A percentile compares a stretch with the other conserved stretches of the same genome.
phyloP scores from a whole-genome alignment of 2,329 filamentous ascomycete species.

The Colletotrichum sojae region DNA sequence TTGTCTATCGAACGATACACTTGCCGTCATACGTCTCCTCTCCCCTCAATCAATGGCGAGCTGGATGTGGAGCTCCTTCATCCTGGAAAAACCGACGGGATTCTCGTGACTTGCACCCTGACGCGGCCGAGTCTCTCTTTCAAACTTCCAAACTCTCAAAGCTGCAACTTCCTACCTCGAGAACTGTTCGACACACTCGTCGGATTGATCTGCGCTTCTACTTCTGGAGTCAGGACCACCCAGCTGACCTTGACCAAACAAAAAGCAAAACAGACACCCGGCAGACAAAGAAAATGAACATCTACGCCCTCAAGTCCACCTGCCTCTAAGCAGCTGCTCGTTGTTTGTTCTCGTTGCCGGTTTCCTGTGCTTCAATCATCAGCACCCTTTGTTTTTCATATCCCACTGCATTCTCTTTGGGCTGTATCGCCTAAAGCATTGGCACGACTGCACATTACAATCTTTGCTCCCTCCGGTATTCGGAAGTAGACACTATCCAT shows the following conservation, averaged over 20 bases:
- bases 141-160: not conserved
- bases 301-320: constrained; percentile 19
- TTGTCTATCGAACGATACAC: not conserved
- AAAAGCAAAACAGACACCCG: not conserved
- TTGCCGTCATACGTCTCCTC: constrained; percentile 10
- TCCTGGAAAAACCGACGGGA: constrained; percentile 37
- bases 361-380: constrained; percentile 19
- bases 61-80: constrained; percentile 38
- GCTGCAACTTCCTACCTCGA: not conserved
- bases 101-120: constrained; percentile 37
- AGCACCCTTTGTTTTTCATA: constrained; percentile 19
- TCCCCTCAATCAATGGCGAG: constrained; percentile 33
- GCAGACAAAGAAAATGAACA: constrained; percentile 17
- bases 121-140: not conserved
- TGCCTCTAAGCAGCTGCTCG: constrained; percentile 30
- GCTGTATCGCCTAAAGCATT: constrained; percentile 13
- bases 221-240: not conserved
- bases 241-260: not conserved
- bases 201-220: not conserved
- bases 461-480: constrained; percentile 24
- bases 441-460: constrained; percentile 20
- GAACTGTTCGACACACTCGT: not conserved
- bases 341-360: not conserved
- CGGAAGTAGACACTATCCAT: constrained; percentile 55
- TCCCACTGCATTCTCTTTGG: not conserved